These are phyloP conservation scores for Emydomyces testavorans DNA, from an alignment of 2,329 filamentous ascomycete genomes.

Conservation along the genomic window DNA sequence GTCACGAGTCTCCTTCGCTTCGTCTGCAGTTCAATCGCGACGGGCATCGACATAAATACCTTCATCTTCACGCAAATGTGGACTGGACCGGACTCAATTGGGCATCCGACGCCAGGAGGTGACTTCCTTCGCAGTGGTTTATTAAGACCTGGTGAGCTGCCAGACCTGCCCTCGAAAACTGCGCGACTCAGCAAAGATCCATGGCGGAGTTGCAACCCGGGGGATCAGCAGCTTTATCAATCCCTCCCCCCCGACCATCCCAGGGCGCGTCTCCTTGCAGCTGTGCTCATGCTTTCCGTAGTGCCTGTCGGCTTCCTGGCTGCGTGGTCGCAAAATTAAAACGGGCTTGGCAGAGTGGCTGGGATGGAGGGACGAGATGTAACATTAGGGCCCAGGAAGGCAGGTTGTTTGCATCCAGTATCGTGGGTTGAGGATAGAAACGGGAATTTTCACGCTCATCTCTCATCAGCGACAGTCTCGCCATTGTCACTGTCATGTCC, in stretches of 20 bases:
- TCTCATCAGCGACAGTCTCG: background rate
- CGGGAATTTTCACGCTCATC: background rate
- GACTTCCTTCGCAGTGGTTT: conserved; percentile 1
- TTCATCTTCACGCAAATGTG: conserved; percentile 12
- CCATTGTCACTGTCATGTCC: background rate
- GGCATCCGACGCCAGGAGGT: conserved; percentile 3
- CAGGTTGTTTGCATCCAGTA: conserved; percentile 2
- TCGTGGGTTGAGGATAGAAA: conserved; percentile 3
- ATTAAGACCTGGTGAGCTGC: conserved; percentile 4
- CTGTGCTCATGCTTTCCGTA: background rate
- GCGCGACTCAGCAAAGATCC: conserved; percentile 7
- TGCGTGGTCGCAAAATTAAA: conserved; percentile 2
- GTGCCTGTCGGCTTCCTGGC: background rate
- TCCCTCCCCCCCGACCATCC: background rate
- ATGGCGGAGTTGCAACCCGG: background rate
- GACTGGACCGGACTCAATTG: conserved; percentile 2
- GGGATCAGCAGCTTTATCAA: conserved; percentile 11
- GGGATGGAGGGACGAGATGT: conserved; percentile 6
- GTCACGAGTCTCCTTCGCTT: background rate
- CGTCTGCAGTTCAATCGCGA: background rate
- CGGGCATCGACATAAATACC: background rate
- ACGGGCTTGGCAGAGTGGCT: conserved; percentile 7
- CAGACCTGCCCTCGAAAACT: conserved; percentile 6
- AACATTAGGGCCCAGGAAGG: conserved; percentile 5
- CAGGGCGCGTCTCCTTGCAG: background rate